Evolutionary conservation across 306 rosid genomes (phyloP), one percentile per base, ranked within the genome.

Genomic region (Castanea crenata): DNA sequence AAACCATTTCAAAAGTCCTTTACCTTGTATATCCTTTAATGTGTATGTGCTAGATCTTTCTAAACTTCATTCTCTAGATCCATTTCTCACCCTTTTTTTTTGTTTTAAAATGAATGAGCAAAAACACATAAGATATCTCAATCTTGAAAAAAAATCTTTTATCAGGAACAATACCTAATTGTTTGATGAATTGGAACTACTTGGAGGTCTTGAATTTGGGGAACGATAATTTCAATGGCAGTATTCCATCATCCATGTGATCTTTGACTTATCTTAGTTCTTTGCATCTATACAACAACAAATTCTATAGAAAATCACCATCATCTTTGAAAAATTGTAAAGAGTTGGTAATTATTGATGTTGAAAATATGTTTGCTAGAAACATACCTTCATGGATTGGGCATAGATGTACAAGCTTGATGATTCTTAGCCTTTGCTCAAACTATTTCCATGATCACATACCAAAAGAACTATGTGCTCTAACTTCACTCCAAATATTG

Each of bases 241-340:
- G 69, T 13, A 57, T 84, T 57, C 85, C 85, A 18, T 10, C n/a
- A 68, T 80, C 85, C 27, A 74, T 80, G 18, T 80, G 80, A 12
- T 77, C 75, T 23, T 74, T 80, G 34, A 3, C 5, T 2, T 8
- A 8, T 21, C 81, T 84, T 5, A 1, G 4, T 16, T 52, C 85
- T 15, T 41, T 85, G 56, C 70, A 79, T 29, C 49, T 81, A 16
- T 71, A 38, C 8, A 70, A 77, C 34, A 81, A 85, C 16, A 73
- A 29, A 20, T 55, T 83, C 19, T 61, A 14, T 8, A 1, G 14
- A 3, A 9, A 49, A 14, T 49, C 12, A 49, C 5, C 54, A 12
- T 12, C 16, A 1, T 49, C 16, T 49, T 3, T 49, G 1, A 49
- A 13, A 13, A 12, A 13, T 49, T 49, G 16, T 49, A 10, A 49